Evolutionary conservation across 495 filamentous ascomycete species (phyloP).

Genomic region (Baudoinia panamericana): DNA sequence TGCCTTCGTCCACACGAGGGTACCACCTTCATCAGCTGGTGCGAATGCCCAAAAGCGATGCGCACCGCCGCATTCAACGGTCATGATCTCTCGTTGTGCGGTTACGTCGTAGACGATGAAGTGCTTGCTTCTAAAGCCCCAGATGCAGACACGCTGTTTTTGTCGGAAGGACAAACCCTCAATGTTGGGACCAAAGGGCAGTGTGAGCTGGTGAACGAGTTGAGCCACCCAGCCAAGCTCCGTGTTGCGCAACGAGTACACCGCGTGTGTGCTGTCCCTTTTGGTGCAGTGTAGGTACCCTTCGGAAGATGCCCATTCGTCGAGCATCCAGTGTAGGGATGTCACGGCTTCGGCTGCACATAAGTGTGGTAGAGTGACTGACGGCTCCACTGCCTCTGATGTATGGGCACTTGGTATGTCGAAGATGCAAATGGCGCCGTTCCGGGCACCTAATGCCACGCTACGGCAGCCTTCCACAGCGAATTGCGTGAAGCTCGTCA

Average conservation of each 20-base stretch:
- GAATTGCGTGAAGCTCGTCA: constrained; percentile 27
- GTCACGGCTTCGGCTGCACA: constrained; percentile 75
- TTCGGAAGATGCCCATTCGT: background rate
- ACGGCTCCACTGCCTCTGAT: no score
- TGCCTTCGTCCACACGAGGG: constrained; percentile 46
- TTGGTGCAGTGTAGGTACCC: constrained; percentile 51
- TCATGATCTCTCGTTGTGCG: constrained; percentile 47
- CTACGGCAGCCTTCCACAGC: constrained; percentile 29
- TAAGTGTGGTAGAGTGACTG: no score
- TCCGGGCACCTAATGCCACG: constrained; percentile 57
- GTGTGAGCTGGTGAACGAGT: constrained; percentile 41
- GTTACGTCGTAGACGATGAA: constrained; percentile 73
- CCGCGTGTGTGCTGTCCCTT: constrained; percentile 59
- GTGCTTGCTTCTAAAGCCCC: constrained; percentile 63
- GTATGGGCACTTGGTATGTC: no score
- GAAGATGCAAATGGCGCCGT: constrained; percentile 48
- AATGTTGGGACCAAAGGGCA: constrained; percentile 53
- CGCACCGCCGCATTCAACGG: constrained; percentile 66
- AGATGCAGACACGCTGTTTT: constrained; percentile 45
- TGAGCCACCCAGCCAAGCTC: constrained; percentile 10
- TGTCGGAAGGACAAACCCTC: constrained; percentile 50
- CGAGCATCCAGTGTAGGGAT: constrained; percentile 33
- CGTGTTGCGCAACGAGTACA: constrained; percentile 33
- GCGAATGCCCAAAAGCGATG: constrained; percentile 60
- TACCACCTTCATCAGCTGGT: constrained; percentile 28